phyloP scores from a whole-genome alignment of 2,329 filamentous ascomycete genomes.

The Pseudocercospora musae region DNA sequence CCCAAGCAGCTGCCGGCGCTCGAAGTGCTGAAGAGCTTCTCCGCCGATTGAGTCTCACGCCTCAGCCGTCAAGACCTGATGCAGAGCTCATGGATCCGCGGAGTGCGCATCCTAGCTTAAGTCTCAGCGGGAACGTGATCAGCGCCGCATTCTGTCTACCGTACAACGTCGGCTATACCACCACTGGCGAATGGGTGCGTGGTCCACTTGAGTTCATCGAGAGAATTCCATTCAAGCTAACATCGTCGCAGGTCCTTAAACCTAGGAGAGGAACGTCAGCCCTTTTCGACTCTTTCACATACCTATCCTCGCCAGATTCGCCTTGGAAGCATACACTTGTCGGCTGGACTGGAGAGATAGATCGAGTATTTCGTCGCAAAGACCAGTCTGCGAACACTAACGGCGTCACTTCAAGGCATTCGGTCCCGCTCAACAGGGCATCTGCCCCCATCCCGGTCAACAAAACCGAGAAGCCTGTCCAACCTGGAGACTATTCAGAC shows the following conservation, averaged over 20 bases:
- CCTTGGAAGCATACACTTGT: conserved; percentile 91
- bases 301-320: conserved; percentile 77
- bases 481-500: conserved; percentile 55
- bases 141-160: conserved; percentile 63
- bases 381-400: conserved; percentile 22
- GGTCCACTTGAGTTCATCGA: background rate
- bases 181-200: conserved; percentile 56
- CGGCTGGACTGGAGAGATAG: conserved; percentile 84
- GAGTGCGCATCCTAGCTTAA: conserved; percentile 54
- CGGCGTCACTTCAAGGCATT: conserved; percentile 34
- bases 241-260: conserved; percentile 60
- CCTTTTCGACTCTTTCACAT: conserved; percentile 84
- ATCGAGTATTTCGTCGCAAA: conserved; percentile 31
- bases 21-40: conserved; percentile 50
- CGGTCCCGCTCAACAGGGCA: conserved; percentile 64
- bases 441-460: conserved; percentile 78
- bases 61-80: conserved; percentile 36
- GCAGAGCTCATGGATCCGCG: conserved; percentile 52
- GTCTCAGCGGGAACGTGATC: conserved; percentile 61
- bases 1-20: conserved; percentile 45
- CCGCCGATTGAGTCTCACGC: conserved; percentile 50
- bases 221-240: conserved; percentile 13
- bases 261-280: conserved; percentile 83
- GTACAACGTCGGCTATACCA: conserved; percentile 54
- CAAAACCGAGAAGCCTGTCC: conserved; percentile 42